Base-by-base conservation (phyloP, 2,329 filamentous ascomycete genomes). In the Penicillium sp. region DNA sequence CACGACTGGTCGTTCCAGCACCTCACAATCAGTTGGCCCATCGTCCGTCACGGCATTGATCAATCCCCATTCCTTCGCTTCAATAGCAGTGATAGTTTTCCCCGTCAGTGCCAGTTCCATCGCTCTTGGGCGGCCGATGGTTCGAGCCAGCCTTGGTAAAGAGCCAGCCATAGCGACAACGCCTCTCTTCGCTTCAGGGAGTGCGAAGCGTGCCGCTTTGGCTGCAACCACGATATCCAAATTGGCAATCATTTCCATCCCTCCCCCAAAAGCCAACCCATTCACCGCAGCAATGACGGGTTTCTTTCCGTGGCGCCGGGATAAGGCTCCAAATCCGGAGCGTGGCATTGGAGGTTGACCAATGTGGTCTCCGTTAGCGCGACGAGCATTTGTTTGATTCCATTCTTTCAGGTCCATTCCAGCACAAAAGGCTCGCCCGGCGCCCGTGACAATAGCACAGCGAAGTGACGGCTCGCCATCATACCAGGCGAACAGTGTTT, bases 131-230 rank as follows among this genome's bases (percentile, higher is more conserved):
- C 54, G 54, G 3, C 61, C 61, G 43, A 63, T 58, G 3, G 54
- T 63, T 14, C 61, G 47, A 5, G 59, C 55, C 29, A 63, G 50
- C 25, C 61, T 50, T 8, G 61, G 59, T 35, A 63, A 19, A 19
- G 56, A 59, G n/a, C 61, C 61, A 2, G 59, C 61, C 59, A 61
- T 55, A 35, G 61, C 56, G 29, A 61, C 59, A 13, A 63, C 57
- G 42, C 61, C 59, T 23, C 59, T 54, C 48, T 58, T 58, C 3
- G 57, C 59, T 25, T 60, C 61, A 6, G 59, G 59, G n/a, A 63
- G 54, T 5, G 42, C 56, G 43, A 63, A 63, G 4, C 25, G 52
- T 5, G 61, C 61, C n/a, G 54, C 46, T 23, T 53, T 33, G 14
- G 57, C 54, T 19, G 61, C 61, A 27, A 63, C 54, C 10, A 63